Base-by-base conservation (phyloP, 208 protist genomes). In the Acanthamoeba castellanii region DNA sequence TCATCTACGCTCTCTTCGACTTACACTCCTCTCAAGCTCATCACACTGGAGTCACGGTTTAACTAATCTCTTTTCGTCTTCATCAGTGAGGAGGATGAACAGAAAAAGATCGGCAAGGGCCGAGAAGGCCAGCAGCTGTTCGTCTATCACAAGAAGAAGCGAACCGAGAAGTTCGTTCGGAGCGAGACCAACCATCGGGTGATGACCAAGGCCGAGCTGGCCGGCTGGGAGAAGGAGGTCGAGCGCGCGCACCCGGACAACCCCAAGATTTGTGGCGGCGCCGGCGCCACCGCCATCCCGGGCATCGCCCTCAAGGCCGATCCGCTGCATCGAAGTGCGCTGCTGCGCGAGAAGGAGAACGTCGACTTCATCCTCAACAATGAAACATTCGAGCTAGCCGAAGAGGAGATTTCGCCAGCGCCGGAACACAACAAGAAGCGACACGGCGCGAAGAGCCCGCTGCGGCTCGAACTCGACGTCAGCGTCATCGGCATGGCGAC, bases 291-390 rank as follows among this genome's bases (percentile, higher is more conserved):
- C n/a, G 25, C 66, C 66, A 74, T 74, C 30, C n/a, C 66, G 16
- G 16, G 22, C 27, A n/a, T 27, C 16, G 27, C 59, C 7, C 22
- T 32, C 74, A 82, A 20, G 11, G 14, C n/a, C 27, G 47, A 85
- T 5, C 42, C 20, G 45, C 18, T 61, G 25, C 47, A 42, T 25
- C 78, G 78, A 0, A 85, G 42, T 25, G 47, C 78, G 1, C 47
- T 85, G 85, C 61, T 91, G 85, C 52, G 85, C 14, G 85, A 91
- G 37, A 91, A 91, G 34, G 85, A 66, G 37, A 91, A 91, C 57
- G 61, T 91, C 16, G 85, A 91, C 8, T 91, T 91, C 85, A 91
- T 91, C 30, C 61, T 91, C 85, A 72, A 66, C 32, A 91, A 91
- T 30, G 85, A 91, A 47, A 61, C 50, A 11, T 88, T 61, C 81